Percentiles rank a stretch among this genome's conserved stretches.
Conservation (phyloP, 129 eudicot species). For the Flaveria ramosissima region DNA sequence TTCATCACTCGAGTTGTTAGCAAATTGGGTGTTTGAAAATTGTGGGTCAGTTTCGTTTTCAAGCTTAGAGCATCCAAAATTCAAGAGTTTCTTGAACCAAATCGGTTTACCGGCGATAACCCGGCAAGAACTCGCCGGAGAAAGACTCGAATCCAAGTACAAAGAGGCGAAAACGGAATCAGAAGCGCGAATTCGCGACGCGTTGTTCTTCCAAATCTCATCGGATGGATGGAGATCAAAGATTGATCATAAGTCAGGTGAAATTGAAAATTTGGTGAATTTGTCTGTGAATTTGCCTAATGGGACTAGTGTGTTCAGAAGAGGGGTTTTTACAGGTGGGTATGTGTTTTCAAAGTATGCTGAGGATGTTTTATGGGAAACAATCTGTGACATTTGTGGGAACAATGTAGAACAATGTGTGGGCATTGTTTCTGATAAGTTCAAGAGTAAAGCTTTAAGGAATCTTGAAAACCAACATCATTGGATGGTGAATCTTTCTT, state of each 20-base stretch:
- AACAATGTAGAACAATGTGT: conserved; percentile 68
- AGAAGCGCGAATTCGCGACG: conserved; percentile 78
- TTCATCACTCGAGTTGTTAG: conserved; percentile 60
- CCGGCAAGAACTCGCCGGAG: conserved; percentile 58
- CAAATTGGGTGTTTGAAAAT: conserved; percentile 88
- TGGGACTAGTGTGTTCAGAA: conserved; percentile 79
- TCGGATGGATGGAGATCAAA: conserved; percentile 78
- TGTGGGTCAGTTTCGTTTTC: conserved; percentile 84
- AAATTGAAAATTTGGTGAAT: conserved; percentile 67
- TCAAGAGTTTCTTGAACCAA: conserved; percentile 68
- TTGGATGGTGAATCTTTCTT: conserved; percentile 88
- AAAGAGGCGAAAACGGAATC: conserved; percentile 64
- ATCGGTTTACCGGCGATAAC: conserved; percentile 72
- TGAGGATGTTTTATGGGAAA: conserved; percentile 83
- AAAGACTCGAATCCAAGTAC: conserved; percentile 69
- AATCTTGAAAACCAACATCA: conserved; percentile 80
- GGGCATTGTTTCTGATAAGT: conserved; percentile 90
- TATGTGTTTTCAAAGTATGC: conserved; percentile 79
- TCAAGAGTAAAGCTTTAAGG: conserved; percentile 78
- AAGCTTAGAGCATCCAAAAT: conserved; percentile 82
- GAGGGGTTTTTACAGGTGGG: conserved; percentile 75
- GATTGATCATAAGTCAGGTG: conserved; percentile 39
- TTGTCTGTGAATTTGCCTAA: conserved; percentile 83
- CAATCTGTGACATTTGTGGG: conserved; percentile 71
- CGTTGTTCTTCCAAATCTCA: conserved; percentile 82